phyloP scores from a whole-genome alignment of 1,284 basidiomycete species.

The Ganoderma boninense region DNA sequence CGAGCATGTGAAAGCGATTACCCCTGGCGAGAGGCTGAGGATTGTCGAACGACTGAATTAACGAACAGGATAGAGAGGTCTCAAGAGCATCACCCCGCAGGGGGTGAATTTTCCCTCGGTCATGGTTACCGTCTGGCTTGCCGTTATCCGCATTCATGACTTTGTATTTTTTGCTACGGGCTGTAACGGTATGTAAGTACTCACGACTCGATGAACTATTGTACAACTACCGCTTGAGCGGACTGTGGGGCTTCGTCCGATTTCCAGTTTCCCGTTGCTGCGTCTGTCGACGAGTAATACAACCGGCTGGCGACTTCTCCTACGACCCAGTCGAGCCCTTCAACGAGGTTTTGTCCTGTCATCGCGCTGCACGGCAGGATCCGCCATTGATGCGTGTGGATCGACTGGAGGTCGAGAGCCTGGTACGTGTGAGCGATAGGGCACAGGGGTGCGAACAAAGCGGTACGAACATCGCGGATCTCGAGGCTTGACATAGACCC shows the following conservation, averaged over 20 bases:
- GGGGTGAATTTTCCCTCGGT: conserved; percentile 1
- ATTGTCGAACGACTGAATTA: conserved; percentile 24
- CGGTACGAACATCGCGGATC: conserved; percentile 77
- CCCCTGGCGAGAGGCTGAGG: conserved; percentile 27
- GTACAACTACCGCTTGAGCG: conserved; percentile 10
- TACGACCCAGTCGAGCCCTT: conserved; percentile 95
- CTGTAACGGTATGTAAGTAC: not conserved
- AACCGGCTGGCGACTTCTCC: conserved; percentile 86
- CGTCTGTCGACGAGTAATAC: conserved; percentile 58
- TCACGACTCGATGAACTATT: conserved; percentile 3
- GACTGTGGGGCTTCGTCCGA: not conserved
- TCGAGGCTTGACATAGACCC: conserved; percentile 87
- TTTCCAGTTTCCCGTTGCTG: conserved; percentile 22
- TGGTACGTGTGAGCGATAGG: conserved; percentile 42
- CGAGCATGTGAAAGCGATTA: conserved; percentile 47
- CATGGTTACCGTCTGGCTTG: conserved; percentile 6
- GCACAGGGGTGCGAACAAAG: conserved; percentile 8
- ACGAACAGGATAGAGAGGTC: not conserved
- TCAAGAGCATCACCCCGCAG: not conserved
- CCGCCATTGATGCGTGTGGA: conserved; percentile 90
- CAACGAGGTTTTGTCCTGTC: conserved; percentile 85
- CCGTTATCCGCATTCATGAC: not conserved
- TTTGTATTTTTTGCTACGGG: not conserved
- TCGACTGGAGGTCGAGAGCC: conserved; percentile 79
- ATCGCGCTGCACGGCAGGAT: conserved; percentile 94